phyloP scores from a whole-genome alignment of 2,329 filamentous ascomycete species.

The Arthrobotrys megalospora region DNA sequence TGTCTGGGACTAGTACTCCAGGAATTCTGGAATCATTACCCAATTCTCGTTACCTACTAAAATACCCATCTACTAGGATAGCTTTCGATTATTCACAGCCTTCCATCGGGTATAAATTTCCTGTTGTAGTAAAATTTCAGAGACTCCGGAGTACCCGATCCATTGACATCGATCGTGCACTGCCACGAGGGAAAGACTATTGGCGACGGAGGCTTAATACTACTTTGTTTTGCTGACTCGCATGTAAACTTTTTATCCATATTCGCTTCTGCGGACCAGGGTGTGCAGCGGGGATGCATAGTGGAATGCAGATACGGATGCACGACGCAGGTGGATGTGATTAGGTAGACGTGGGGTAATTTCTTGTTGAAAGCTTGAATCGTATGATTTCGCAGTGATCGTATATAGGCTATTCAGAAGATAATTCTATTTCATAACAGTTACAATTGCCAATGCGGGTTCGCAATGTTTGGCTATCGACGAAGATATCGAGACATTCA shows the following conservation, averaged over 20 bases:
- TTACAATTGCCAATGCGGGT: background rate
- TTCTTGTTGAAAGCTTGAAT: constrained; percentile 11
- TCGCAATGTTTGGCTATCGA: background rate
- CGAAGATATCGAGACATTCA: background rate
- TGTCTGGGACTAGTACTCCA: background rate
- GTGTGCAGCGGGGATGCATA: constrained; percentile 3
- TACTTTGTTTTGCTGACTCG: background rate
- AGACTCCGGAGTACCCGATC: background rate
- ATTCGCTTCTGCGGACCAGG: constrained; percentile 10
- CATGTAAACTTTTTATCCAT: background rate
- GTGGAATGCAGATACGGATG: constrained; percentile 11
- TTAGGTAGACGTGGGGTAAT: constrained; percentile 51
- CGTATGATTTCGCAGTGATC: background rate
- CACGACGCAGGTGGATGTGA: constrained; percentile 13
- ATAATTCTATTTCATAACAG: background rate
- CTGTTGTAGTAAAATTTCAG: background rate
- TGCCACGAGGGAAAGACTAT: constrained; percentile 18
- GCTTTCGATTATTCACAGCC: background rate
- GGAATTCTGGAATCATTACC: constrained; percentile 1
- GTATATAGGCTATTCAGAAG: background rate
- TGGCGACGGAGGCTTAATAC: constrained; percentile 28
- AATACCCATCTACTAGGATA: background rate
- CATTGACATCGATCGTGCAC: background rate
- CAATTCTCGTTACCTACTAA: too few species aligned
- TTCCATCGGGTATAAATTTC: constrained; percentile 1